Conservation (phyloP, 2,329 filamentous ascomycete species). For the Phialophora verrucosa region DNA sequence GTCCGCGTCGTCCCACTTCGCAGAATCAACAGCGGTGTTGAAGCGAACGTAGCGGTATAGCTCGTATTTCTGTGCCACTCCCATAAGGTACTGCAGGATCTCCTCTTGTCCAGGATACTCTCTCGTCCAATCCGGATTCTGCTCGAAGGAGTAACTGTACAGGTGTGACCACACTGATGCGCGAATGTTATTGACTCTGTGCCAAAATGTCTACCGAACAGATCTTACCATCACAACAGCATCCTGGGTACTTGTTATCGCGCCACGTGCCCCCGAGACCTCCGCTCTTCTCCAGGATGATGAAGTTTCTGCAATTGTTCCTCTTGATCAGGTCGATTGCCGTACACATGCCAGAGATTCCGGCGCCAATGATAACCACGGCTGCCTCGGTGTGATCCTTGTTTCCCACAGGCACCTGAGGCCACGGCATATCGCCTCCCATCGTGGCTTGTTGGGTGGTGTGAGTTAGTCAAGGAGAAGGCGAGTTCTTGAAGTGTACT, state of each 20-base stretch:
- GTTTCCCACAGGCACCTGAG: slow-evolving; percentile 37
- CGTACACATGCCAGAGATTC: slow-evolving; percentile 53
- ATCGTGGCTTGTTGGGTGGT: slow-evolving; percentile 14
- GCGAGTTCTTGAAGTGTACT: not conserved
- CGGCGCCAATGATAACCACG: slow-evolving; percentile 64
- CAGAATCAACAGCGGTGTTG: slow-evolving; percentile 61
- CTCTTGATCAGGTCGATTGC: slow-evolving; percentile 60
- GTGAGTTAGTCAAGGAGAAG: not conserved
- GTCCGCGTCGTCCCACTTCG: slow-evolving; percentile 63
- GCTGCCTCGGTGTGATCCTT: slow-evolving; percentile 54
- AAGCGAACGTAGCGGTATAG: slow-evolving; percentile 65
- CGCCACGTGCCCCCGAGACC: slow-evolving; percentile 50
- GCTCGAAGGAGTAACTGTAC: slow-evolving; percentile 67
- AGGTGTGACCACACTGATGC: slow-evolving; percentile 57
- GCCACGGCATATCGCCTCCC: slow-evolving; percentile 37
- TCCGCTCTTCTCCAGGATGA: slow-evolving; percentile 63
- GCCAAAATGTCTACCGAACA: not conserved
- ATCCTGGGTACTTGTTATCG: slow-evolving; percentile 52
- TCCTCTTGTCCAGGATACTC: slow-evolving; percentile 67
- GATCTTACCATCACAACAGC: slow-evolving; percentile 55
- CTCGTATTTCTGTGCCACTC: slow-evolving; percentile 40
- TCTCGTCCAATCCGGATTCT: slow-evolving; percentile 63
- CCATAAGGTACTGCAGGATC: slow-evolving; percentile 60
- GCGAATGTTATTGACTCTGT: slow-evolving; percentile 2
- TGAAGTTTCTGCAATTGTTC: slow-evolving; percentile 57